Percentiles rank a stretch among this genome's conserved stretches.
Evolutionary conservation across 2,329 filamentous ascomycete species (phyloP).

Genomic region (Calonectria pteridis): DNA sequence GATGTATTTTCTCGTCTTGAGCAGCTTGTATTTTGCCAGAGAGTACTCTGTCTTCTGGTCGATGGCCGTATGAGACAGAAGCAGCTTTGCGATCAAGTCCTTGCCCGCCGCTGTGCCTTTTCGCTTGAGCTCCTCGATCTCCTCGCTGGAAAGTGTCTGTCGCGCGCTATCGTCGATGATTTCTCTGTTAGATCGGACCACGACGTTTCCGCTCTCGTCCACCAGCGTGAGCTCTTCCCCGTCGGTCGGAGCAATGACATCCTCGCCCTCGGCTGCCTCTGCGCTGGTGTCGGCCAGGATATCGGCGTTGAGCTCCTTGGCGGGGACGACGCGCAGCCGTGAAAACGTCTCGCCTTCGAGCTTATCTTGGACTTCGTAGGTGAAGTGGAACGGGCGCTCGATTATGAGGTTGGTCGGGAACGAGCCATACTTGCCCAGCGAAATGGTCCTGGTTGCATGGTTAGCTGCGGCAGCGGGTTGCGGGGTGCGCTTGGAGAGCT

Average conservation of each 20-base stretch:
- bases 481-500: constrained; percentile 25
- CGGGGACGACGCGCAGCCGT: constrained; percentile 81
- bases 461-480: constrained; percentile 36
- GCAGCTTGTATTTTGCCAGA: constrained; percentile 92
- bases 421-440: constrained; percentile 90
- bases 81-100: constrained; percentile 92
- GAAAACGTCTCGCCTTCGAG: constrained; percentile 73
- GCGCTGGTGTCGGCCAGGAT: constrained; percentile 66
- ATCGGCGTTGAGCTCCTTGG: constrained; percentile 86
- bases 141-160: constrained; percentile 82
- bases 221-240: constrained; percentile 58
- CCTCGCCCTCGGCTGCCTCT: constrained; percentile 60
- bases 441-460: constrained; percentile 75
- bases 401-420: constrained; percentile 92
- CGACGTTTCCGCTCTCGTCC: constrained; percentile 57
- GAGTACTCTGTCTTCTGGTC: constrained; percentile 96
- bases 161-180: constrained; percentile 72
- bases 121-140: constrained; percentile 80
- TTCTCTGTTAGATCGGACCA: constrained; percentile 69
- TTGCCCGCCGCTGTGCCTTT: constrained; percentile 84
- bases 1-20: constrained; percentile 95
- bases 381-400: constrained; percentile 90
- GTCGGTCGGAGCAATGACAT: constrained; percentile 52
- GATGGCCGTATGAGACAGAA: constrained; percentile 88
- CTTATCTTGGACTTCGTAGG: constrained; percentile 88